phyloP scores from a whole-genome alignment of 495 filamentous ascomycete species.

The Hypoxylon cercidicola region DNA sequence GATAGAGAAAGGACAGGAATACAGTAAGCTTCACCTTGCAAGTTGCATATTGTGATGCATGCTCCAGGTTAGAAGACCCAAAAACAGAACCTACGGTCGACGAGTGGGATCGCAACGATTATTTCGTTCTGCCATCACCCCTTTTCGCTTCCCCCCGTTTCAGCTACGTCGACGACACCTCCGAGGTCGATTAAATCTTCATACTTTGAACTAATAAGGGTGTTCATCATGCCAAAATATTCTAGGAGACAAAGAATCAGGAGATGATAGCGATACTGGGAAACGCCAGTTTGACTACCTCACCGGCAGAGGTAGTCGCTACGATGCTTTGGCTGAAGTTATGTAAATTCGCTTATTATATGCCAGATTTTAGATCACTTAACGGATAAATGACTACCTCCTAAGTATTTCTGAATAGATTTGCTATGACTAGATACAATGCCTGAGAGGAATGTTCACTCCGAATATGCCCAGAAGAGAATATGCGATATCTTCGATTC shows the following conservation, averaged over 20 bases:
- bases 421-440: no score
- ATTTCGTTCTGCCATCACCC: constrained; percentile 66
- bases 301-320: constrained; percentile 44
- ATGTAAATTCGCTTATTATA: constrained; percentile 13
- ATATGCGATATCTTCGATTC: no score
- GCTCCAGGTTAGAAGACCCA: constrained; percentile 45
- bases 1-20: constrained; percentile 54
- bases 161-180: constrained; percentile 42
- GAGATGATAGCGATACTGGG: constrained; percentile 32
- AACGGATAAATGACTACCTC: no score
- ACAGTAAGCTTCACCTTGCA: constrained; percentile 32
- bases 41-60: not conserved
- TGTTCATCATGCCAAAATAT: constrained; percentile 60
- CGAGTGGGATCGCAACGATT: constrained; percentile 72
- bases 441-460: no score
- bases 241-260: constrained; percentile 34
- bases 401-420: no score
- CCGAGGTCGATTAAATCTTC: constrained; percentile 59
- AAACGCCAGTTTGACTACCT: constrained; percentile 44
- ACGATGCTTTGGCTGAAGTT: constrained; percentile 33
- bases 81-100: constrained; percentile 59
- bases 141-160: constrained; percentile 69
- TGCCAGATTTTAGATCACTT: no score
- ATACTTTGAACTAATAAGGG: constrained; percentile 60
- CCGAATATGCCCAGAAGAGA: no score